Base-by-base conservation (phyloP, 805 yeast species). In the Sugiyamaella smithiae region DNA sequence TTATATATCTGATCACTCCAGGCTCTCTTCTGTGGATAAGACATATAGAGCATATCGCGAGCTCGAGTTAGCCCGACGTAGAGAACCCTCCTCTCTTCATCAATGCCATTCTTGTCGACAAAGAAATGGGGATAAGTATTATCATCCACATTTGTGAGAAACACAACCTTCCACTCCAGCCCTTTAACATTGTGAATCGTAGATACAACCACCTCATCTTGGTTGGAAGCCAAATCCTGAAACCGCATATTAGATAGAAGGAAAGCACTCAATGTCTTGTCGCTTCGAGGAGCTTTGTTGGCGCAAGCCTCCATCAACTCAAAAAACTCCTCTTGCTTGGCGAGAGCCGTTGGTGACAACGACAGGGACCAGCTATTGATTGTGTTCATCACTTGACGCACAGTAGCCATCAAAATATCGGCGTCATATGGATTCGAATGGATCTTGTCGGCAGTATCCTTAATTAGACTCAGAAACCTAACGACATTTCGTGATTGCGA, bases 171-270 rank as follows among this genome's bases (percentile, higher is more conserved):
- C 97, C 98, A 91, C 64, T 91, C 98, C 1, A 90, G 71, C 0
- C 99, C 99, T 63, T 91, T 91, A 1, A 97, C 81, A 0, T 89
- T 88, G 64, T 91, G 99, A 11, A 91, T 84, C 0, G 98, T 93
- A 0, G 95, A 84, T 0, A 90, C 68, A 0, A 75, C 67, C 0
- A 80, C 73, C 22, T 59, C 60, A 1, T 48, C 49, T 23, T 51
- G 46, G 17, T 24, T 42, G 4, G 49, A 31, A 16, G 45, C 28
- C 12, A 49, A 49, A 1, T 53, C 40, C 4, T 55, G 50, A 2
- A 56, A 48, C 1, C 58, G 41, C 52, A 54, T 49, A 6, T 51
- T 29, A 5, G 36, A 43, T 4, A 53, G 41, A 28, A 51, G 51
- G 35, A 12, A n/a, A n/a, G n/a, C 32, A 6, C 28, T 38, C 19